Base-by-base conservation (phyloP, 345 rosid species). In the Adansonia digitata region DNA sequence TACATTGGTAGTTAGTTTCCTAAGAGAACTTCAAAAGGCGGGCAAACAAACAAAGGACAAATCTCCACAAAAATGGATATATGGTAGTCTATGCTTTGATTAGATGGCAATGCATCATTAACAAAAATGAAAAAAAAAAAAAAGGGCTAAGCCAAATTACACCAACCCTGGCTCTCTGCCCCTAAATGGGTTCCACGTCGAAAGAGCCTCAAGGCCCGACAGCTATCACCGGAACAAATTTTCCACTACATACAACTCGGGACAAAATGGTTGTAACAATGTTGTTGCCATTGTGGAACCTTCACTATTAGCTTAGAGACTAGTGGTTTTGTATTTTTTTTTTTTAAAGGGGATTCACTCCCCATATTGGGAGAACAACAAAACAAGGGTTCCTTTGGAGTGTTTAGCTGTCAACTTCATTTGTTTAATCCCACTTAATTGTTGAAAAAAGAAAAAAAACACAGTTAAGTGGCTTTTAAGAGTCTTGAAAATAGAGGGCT, bases 161-260 rank as follows among this genome's bases (percentile, higher is more conserved):
- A 40, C 18, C 14, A n/a, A 18, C 29, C 7, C 65, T 75, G 62
- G 26, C 56, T 39, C 39, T 9, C 31, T 55, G n/a, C 4, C 20
- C 62, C 39, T 31, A 74, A 77, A 14, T 46, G 75, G 80, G 31
- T 53, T 72, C 75, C 83, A 80, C 77, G 78, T 80, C 52, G 68
- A 35, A 29, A 8, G 10, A 20, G 11, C 49, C 31, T 40, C 4
- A 9, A 20, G 18, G 15, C 18, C 40, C 29, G 31, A 64, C 69
- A 72, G 37, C 51, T 35, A 80, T 63, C 46, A 48, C 69, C 46
- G 56, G 53, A 56, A 42, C 63, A 69, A 46, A 53, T 37, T 52
- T 29, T 53, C 14, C 75, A 74, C 79, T 20, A 65, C 77, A 60
- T 85, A 29, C 40, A 10, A 73, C 65, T 39, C n/a, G 77, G 77